Percentiles rank a stretch among this genome's conserved stretches.
These are phyloP conservation scores for Sarocladium oryzae DNA, from an alignment of 2,329 filamentous ascomycete genomes.

Conservation along the genomic window DNA sequence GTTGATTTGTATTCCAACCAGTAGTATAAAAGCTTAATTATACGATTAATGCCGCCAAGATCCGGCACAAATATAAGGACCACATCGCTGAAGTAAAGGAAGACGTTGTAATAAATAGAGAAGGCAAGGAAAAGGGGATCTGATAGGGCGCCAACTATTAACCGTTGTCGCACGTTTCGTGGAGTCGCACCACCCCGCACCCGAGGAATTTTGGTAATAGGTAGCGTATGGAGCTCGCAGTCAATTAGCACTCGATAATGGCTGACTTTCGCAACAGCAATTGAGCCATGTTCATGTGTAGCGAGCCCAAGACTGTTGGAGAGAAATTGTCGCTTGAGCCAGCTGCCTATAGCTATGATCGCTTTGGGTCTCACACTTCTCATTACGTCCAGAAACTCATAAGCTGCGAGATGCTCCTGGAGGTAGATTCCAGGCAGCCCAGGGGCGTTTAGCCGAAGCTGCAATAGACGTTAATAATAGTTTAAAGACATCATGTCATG, in stretches of 20 bases:
- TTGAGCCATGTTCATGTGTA: background rate
- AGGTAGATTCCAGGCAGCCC: background rate
- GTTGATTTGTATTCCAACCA: background rate
- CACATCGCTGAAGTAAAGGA: background rate
- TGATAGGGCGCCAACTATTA: background rate
- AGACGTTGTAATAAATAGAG: constrained; percentile 1
- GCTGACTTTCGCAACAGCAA: background rate
- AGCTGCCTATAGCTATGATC: background rate
- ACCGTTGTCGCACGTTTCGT: background rate
- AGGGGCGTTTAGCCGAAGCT: constrained; percentile 1
- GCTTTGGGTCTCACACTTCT: background rate
- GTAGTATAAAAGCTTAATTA: background rate
- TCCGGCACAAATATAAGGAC: constrained; percentile 1
- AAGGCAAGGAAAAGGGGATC: background rate
- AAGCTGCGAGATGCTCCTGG: background rate
- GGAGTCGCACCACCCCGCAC: background rate
- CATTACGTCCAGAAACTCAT: background rate
- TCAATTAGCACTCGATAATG: background rate
- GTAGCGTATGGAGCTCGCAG: background rate
- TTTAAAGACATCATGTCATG: background rate
- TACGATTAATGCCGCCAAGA: background rate
- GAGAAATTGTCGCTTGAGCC: background rate
- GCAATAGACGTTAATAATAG: background rate
- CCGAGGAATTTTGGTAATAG: background rate
- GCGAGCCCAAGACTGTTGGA: background rate